These are phyloP conservation scores for Clonostachys rosea DNA, from an alignment of 2,329 filamentous ascomycete species.

Conservation along the genomic window DNA sequence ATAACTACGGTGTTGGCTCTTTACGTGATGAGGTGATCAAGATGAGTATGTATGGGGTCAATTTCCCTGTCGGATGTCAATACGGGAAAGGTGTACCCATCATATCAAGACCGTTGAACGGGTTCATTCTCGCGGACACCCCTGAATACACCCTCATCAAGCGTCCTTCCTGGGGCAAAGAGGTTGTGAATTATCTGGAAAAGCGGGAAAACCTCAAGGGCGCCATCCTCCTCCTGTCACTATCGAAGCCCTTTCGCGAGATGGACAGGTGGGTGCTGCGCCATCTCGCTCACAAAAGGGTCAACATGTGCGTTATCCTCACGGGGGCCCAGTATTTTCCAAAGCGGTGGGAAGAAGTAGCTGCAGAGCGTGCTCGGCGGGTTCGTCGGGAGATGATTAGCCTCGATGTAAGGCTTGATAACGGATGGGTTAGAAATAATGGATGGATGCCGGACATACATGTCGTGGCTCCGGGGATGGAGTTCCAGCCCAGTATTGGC, in stretches of 20 bases:
- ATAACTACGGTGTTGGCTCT: slow-evolving; percentile 42
- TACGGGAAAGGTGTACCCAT: too few species aligned
- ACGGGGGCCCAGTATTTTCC: too few species aligned
- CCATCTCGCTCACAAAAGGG: slow-evolving; percentile 21
- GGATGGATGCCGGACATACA: slow-evolving; percentile 22
- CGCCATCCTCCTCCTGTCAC: slow-evolving; percentile 48
- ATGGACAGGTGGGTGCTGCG: slow-evolving; percentile 41
- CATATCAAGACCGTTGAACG: slow-evolving; percentile 19
- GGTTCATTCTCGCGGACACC: slow-evolving; percentile 43
- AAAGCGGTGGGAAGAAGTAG: too few species aligned
- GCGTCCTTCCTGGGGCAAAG: slow-evolving; percentile 43
- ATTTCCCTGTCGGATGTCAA: slow-evolving; percentile 29
- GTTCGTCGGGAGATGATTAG: too few species aligned
- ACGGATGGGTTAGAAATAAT: neutral
- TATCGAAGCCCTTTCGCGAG: slow-evolving; percentile 43
- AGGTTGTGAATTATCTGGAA: slow-evolving; percentile 45
- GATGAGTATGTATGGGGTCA: slow-evolving; percentile 53
- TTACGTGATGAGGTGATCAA: slow-evolving; percentile 47
- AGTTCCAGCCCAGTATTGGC: slow-evolving; percentile 4
- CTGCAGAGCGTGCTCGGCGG: too few species aligned
- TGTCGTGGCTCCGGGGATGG: slow-evolving; percentile 29
- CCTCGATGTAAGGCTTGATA: too few species aligned
- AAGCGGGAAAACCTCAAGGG: slow-evolving; percentile 41
- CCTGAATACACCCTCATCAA: slow-evolving; percentile 45
- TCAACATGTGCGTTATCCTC: too few species aligned